Base-by-base conservation (phyloP, 2,329 filamentous ascomycete genomes). In the Aspergillus pseudotamarii region DNA sequence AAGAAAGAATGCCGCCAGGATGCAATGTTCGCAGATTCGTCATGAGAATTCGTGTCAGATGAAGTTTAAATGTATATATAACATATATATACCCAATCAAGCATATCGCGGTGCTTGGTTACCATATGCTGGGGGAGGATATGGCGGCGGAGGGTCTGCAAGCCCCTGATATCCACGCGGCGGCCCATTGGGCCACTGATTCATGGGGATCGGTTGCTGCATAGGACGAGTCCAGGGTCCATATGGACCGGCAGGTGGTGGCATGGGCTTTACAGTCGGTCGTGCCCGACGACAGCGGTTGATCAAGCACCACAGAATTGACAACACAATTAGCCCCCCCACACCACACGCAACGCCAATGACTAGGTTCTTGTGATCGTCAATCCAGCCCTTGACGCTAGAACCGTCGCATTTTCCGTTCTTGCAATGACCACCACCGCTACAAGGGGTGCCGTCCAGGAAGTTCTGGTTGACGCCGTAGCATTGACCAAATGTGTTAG, bases 401-500 rank as follows among this genome's bases (percentile, higher is more conserved):
- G 87, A 82, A 65, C 92, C 94, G 70, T 85, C 78, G 79, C 95
- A 99, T 69, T 84, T 81, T 50, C 95, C 95, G 71, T 94, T 94
- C 58, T 77, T 75, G 78, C 95, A 99, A 61, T 82, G 84, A 8
- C 95, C 95, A 60, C 92, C 92, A 21, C 90, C 91, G 58, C 88
- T 85, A 75, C 95, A 99, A 1, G 86, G 81, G 1, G 95, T 98
- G 21, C 95, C 95, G 74, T 99, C 95, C 34, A 98, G 83, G 79
- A 96, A 98, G 79, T 96, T 95, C 75, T 97, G 93, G 75, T 92
- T 89, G 80, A 96, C 86, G 26, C 64, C 60, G 86, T 85, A 64
- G 91, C 89, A 78, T 93, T 97, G 9, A 85, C 83, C 62, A 86
- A 86, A 6, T 81, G 66, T 9, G 87, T 92, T 88, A 28, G 89